phyloP scores from a whole-genome alignment of 345 rosid species.

The Trapa incisa region DNA sequence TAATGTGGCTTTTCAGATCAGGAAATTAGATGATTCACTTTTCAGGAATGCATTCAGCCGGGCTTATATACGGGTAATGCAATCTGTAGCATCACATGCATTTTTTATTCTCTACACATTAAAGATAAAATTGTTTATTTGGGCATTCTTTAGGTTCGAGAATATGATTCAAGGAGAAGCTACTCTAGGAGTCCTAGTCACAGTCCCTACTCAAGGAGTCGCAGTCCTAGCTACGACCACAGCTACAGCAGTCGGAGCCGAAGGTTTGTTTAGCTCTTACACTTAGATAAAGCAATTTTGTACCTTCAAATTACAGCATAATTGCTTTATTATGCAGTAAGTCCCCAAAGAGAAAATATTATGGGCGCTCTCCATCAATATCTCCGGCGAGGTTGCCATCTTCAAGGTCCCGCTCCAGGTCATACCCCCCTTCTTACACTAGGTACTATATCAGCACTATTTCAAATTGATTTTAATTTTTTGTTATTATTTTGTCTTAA shows the following conservation, averaged over 20 bases:
- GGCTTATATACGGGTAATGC: conserved; percentile 64
- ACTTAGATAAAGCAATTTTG: not conserved
- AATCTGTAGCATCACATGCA: not conserved
- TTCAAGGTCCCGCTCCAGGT: conserved; percentile 28
- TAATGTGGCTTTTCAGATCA: conserved; percentile 31
- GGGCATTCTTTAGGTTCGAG: conserved; percentile 46
- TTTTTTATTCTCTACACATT: not conserved
- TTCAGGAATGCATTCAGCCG: conserved; percentile 86
- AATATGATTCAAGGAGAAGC: conserved; percentile 47
- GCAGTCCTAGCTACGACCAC: conserved; percentile 27
- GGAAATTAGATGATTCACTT: conserved; percentile 77
- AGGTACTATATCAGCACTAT: conserved; percentile 25
- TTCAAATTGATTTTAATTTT: not conserved
- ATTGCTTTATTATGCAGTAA: conserved; percentile 22
- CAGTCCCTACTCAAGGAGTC: conserved; percentile 36
- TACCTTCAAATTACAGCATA: not conserved
- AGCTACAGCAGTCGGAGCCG: conserved; percentile 42
- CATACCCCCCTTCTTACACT: conserved; percentile 33
- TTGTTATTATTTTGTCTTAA: not conserved
- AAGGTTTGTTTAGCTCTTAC: conserved; percentile 29
- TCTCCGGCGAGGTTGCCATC: conserved; percentile 49
- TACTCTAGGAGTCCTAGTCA: conserved; percentile 58
- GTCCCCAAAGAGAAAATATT: conserved; percentile 30
- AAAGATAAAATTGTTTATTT: not conserved
- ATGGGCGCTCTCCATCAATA: conserved; percentile 20